Percentiles rank a stretch among this genome's conserved stretches.
Evolutionary conservation across 2,329 filamentous ascomycete species (phyloP).

Genomic region (Epichloe festucae): DNA sequence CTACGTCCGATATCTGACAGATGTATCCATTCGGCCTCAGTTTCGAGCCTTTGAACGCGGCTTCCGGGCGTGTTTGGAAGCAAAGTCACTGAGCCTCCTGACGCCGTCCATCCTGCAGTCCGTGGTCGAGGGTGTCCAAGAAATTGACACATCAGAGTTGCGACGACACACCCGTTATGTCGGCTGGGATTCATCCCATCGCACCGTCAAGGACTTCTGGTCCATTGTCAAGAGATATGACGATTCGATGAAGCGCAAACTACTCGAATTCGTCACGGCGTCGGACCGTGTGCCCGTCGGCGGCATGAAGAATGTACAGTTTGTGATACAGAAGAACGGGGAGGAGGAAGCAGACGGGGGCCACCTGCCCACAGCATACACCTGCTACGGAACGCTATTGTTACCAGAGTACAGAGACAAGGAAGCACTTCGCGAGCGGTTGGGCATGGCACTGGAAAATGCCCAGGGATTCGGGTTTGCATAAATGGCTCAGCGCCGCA

Average conservation of each 20-base stretch:
- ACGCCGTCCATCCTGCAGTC: conserved; percentile 58
- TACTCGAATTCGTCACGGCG: conserved; percentile 92
- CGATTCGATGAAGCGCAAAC: conserved; percentile 54
- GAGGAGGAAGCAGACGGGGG: conserved; percentile 41
- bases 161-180: conserved; percentile 64
- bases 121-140: conserved; percentile 70
- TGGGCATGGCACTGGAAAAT: conserved; percentile 80
- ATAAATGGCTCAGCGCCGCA: conserved; percentile 20
- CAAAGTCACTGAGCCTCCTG: conserved; percentile 59
- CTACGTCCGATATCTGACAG: conserved; percentile 73
- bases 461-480: conserved; percentile 80
- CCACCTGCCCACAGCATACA: conserved; percentile 73
- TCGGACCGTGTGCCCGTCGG: conserved; percentile 82
- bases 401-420: conserved; percentile 68
- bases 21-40: conserved; percentile 64
- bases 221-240: conserved; percentile 56
- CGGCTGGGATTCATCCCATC: conserved; percentile 59
- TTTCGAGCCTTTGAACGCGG: conserved; percentile 70
- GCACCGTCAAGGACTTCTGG: conserved; percentile 73
- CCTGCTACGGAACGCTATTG: conserved; percentile 81
- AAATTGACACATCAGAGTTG: conserved; percentile 66
- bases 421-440: conserved; percentile 57
- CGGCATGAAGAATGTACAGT: conserved; percentile 69
- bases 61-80: conserved; percentile 62
- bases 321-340: conserved; percentile 69